Conservation (phyloP, 1,284 basidiomycete genomes). For the Mycena citricolor region DNA sequence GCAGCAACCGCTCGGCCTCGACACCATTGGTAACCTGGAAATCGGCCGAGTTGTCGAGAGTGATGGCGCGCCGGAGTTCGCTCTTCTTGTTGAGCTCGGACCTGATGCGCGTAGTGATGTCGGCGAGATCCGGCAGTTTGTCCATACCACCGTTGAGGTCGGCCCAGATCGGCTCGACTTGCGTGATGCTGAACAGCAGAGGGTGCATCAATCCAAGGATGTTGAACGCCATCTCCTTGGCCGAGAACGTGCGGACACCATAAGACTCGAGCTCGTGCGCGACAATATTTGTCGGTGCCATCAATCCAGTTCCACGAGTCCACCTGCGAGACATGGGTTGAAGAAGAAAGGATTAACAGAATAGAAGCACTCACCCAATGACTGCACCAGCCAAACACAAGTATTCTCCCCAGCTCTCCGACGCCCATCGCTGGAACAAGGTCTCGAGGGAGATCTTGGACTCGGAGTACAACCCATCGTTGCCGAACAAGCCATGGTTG, state of each 20-base stretch:
- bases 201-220: slow-evolving; percentile 99
- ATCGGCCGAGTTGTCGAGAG: slow-evolving; percentile 92
- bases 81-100: slow-evolving; percentile 76
- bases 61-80: slow-evolving; percentile 89
- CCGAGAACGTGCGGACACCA: slow-evolving; percentile 96
- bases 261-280: slow-evolving; percentile 93
- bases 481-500: slow-evolving; percentile 97
- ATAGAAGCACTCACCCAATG: slow-evolving; percentile 71
- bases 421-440: slow-evolving; percentile 95
- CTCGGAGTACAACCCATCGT: slow-evolving; percentile 97
- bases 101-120: slow-evolving; percentile 88
- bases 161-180: slow-evolving; percentile 99
- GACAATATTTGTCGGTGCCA: slow-evolving; percentile 94
- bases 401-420: slow-evolving; percentile 99
- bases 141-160: slow-evolving; percentile 98
- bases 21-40: slow-evolving; percentile 91
- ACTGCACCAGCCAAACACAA: slow-evolving; percentile 97
- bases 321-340: slow-evolving; percentile 51
- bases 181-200: slow-evolving; percentile 99
- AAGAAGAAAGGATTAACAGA: slow-evolving; percentile 19
- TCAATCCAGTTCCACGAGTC: slow-evolving; percentile 98
- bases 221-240: slow-evolving; percentile 99
- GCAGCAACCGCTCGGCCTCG: slow-evolving; percentile 90
- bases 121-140: slow-evolving; percentile 91
- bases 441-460: slow-evolving; percentile 99